Evolutionary conservation across 2,329 filamentous ascomycete genomes (phyloP).

Genomic region (Pseudogymnoascus destructans): DNA sequence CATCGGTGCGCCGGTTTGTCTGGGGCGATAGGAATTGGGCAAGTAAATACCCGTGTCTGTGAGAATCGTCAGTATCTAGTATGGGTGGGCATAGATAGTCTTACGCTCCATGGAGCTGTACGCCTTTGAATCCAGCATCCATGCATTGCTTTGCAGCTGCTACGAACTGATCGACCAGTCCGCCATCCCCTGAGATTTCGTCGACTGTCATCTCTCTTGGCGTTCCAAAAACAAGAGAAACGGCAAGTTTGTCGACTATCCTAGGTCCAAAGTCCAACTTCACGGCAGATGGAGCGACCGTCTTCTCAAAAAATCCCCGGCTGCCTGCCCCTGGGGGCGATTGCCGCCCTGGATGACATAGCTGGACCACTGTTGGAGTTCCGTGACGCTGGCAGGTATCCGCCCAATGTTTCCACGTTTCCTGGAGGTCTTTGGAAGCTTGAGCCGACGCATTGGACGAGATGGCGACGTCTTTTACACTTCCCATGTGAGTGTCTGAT

Average conservation of each 20-base stretch:
- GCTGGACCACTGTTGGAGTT: constrained; percentile 32
- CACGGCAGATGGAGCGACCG: constrained; percentile 33
- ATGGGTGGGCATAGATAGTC: constrained; percentile 20
- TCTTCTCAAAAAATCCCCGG: constrained; percentile 28
- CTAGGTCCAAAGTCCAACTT: constrained; percentile 31
- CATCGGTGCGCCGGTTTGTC: constrained; percentile 52
- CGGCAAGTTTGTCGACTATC: constrained; percentile 25
- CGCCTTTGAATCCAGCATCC: constrained; percentile 38
- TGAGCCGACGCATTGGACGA: constrained; percentile 2
- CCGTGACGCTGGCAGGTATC: constrained; percentile 23
- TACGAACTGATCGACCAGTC: constrained; percentile 39
- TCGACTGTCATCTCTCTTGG: constrained; percentile 41
- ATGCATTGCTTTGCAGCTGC: constrained; percentile 36
- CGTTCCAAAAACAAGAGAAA: constrained; percentile 34
- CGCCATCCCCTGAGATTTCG: constrained; percentile 35
- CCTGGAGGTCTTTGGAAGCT: constrained; percentile 18
- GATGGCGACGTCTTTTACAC: neutral
- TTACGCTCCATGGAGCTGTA: constrained; percentile 38
- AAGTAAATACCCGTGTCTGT: constrained; percentile 57
- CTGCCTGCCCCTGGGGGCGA: constrained; percentile 29
- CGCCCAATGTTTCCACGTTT: constrained; percentile 30
- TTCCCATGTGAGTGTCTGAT: neutral
- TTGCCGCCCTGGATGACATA: constrained; percentile 37
- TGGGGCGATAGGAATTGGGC: constrained; percentile 55
- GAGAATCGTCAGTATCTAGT: neutral